Base-by-base conservation (phyloP, 306 rosid species). In the Carpinus fangiana region DNA sequence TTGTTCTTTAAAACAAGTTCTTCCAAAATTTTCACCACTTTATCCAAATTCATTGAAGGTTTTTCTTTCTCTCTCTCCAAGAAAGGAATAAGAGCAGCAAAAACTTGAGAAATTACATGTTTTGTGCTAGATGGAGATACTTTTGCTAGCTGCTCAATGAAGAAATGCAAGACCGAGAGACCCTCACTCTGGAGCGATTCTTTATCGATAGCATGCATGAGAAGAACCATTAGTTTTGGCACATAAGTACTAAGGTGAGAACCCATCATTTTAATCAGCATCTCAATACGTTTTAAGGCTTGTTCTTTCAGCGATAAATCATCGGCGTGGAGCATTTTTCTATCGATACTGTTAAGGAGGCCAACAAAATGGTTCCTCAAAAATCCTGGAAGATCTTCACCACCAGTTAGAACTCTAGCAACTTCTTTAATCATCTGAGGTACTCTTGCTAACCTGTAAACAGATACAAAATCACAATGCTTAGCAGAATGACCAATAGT, bases 41-140 rank as follows among this genome's bases (percentile, higher is more conserved):
- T 88, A 80, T 85, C 88, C 81, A 95, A 87, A 86, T 95, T 88
- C 26, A 45, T 52, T n/a, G 94, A 86, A 47, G 93, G 86, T 73
- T 83, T 89, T 84, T 86, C 94, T 59, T 48, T 86, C 77, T 92
- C 90, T 88, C 97, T 90, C 86, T 92, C 98, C 72, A 92, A 68
- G 79, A 95, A 92, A 70, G 98, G 98, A 82, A 92, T 88, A 76
- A 95, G 97, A 38, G 98, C 96, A 77, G 98, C 97, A 85, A 92
- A 90, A 80, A 91, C 91, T 86, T 92, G 98, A 80, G 98, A 92
- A 85, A 95, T 86, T 64, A 92, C 86, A 85, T 95, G 91, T 75
- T 95, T 90, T 59, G 86, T 92, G 90, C 98, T 95, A 82, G 97
- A 89, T 69, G 91, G 93, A 1, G 94, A 88, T 76, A 87, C 91